A percentile compares a stretch with the other conserved stretches of the same genome.
Conservation (phyloP, 2,329 filamentous ascomycete species). For the Botrytis pseudocinerea region DNA sequence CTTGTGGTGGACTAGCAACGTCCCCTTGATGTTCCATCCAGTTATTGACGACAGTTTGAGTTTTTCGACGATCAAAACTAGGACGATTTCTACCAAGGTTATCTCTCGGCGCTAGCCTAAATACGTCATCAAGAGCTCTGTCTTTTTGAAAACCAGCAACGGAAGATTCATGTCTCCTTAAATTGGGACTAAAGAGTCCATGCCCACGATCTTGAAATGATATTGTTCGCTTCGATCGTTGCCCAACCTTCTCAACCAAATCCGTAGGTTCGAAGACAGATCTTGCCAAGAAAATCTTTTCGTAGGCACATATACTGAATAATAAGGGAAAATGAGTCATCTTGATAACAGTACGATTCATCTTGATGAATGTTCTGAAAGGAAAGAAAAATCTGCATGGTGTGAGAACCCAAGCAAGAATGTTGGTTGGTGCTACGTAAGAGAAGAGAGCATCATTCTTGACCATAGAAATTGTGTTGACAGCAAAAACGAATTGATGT, state of each 20-base stretch:
- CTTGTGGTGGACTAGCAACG: slow-evolving; percentile 56
- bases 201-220: slow-evolving; percentile 56
- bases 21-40: slow-evolving; percentile 80
- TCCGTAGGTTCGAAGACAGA: slow-evolving; percentile 81
- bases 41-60: slow-evolving; percentile 77
- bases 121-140: slow-evolving; percentile 86
- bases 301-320: slow-evolving; percentile 84
- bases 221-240: slow-evolving; percentile 51
- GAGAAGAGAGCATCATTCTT: slow-evolving; percentile 97
- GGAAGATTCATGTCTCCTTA: slow-evolving; percentile 78
- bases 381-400: slow-evolving; percentile 80
- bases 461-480: slow-evolving; percentile 97
- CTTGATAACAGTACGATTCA: slow-evolving; percentile 92
- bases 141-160: slow-evolving; percentile 89
- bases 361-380: slow-evolving; percentile 75
- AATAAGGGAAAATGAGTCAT: slow-evolving; percentile 84
- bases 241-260: slow-evolving; percentile 70
- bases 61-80: slow-evolving; percentile 67
- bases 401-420: slow-evolving; percentile 85
- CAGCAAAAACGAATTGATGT: slow-evolving; percentile 89
- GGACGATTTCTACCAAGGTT: slow-evolving; percentile 60
- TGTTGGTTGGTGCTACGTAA: slow-evolving; percentile 87
- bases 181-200: slow-evolving; percentile 71
- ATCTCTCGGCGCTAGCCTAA: slow-evolving; percentile 69
- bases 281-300: slow-evolving; percentile 74